Evolutionary conservation across 2,329 filamentous ascomycete species (phyloP).

Genomic region (Didymella segeticola): DNA sequence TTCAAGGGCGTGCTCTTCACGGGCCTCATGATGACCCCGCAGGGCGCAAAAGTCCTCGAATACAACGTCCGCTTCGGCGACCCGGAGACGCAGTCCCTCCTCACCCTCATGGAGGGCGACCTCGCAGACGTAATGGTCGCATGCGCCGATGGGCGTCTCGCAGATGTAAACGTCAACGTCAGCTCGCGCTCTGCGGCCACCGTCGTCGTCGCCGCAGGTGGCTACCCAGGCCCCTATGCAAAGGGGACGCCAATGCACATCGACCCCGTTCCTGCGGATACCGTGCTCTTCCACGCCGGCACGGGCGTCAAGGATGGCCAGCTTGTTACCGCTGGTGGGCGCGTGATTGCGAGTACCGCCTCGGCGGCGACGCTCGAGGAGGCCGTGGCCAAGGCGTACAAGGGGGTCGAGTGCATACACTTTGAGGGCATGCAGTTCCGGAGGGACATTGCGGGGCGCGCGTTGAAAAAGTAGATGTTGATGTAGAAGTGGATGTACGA

Average conservation of each 20-base stretch:
- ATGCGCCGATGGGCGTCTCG: conserved; percentile 77
- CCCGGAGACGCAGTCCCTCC: conserved; percentile 86
- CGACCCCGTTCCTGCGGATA: conserved; percentile 60
- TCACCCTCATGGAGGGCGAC: conserved; percentile 84
- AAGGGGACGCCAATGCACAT: conserved; percentile 74
- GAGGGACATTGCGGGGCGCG: conserved; percentile 80
- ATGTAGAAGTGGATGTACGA: not conserved
- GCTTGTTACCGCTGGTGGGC: conserved; percentile 80
- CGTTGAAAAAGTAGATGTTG: conserved; percentile 44
- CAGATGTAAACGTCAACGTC: conserved; percentile 71
- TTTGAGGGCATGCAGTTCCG: conserved; percentile 92
- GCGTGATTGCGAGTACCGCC: conserved; percentile 92
- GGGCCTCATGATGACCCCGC: conserved; percentile 88
- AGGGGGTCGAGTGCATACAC: conserved; percentile 77
- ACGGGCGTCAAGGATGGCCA: conserved; percentile 69
- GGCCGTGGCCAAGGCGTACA: conserved; percentile 87
- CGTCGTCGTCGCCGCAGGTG: conserved; percentile 90
- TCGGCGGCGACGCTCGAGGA: conserved; percentile 76
- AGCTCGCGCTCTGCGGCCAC: conserved; percentile 79
- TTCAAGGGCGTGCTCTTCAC: conserved; percentile 78
- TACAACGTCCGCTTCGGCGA: conserved; percentile 95
- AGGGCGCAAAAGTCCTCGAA: conserved; percentile 82
- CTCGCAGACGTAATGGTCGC: conserved; percentile 88
- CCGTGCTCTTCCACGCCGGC: conserved; percentile 89
- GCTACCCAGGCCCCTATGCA: conserved; percentile 82